phyloP scores from a whole-genome alignment of 345 rosid species.

The Camelina laxa region DNA sequence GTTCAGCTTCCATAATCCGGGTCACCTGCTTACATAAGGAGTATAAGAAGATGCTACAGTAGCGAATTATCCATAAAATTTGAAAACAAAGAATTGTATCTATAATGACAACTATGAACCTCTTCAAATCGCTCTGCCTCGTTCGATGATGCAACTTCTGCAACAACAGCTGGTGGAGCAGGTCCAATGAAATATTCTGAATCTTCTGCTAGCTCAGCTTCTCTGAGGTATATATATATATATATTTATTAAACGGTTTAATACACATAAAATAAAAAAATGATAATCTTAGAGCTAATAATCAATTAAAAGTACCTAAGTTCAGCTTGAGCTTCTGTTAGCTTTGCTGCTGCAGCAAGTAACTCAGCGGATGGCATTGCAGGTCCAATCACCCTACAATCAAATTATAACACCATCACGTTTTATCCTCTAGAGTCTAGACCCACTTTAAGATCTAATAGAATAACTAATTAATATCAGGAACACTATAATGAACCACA shows the following conservation, averaged over 20 bases:
- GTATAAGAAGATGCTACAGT: conserved; percentile 25
- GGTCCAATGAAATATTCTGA: conserved; percentile 80
- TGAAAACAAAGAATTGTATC: background rate
- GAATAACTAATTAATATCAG: background rate
- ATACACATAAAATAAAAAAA: background rate
- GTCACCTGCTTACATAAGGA: conserved; percentile 61
- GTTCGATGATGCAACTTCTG: conserved; percentile 86
- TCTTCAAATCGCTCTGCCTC: conserved; percentile 98
- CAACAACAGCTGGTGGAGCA: conserved; percentile 87
- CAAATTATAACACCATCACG: conserved; percentile 20
- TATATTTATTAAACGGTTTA: background rate
- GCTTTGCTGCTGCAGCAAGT: conserved; percentile 92
- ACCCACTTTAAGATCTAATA: background rate
- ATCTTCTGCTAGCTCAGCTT: conserved; percentile 87
- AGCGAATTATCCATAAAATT: conserved; percentile 2
- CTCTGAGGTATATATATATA: conserved; percentile 51
- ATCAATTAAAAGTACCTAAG: conserved; percentile 56
- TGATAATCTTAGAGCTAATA: background rate
- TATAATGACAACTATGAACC: conserved; percentile 47
- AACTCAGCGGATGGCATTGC: conserved; percentile 94
- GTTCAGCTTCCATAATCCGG: conserved; percentile 79
- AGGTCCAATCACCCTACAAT: conserved; percentile 82
- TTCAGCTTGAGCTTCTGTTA: conserved; percentile 92
- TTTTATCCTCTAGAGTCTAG: conserved; percentile 4
- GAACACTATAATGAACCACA: conserved; percentile 10